Conservation (phyloP, 306 rosid species). For the Trifolium subterraneum region DNA sequence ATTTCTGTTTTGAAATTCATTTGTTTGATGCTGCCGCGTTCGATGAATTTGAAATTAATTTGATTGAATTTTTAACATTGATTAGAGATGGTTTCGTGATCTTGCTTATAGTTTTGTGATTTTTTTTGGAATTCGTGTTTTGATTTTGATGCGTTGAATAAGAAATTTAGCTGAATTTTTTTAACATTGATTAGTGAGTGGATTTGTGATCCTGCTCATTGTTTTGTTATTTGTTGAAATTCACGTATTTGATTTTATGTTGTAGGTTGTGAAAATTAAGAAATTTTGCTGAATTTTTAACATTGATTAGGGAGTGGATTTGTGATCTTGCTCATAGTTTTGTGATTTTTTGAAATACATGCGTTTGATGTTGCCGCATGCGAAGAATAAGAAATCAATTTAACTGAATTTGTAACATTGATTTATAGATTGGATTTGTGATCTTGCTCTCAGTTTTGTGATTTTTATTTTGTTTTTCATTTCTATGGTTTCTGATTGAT, state of each 20-base stretch:
- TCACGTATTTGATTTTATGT: background rate
- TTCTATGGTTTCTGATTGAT: background rate
- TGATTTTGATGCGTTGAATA: background rate
- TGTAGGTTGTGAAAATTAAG: background rate
- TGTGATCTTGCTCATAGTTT: slow-evolving; percentile 26
- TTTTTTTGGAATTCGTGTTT: background rate
- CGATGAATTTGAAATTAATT: background rate
- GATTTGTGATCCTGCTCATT: background rate
- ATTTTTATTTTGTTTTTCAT: background rate
- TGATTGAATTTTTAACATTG: background rate
- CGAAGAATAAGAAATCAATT: background rate
- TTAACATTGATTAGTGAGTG: background rate
- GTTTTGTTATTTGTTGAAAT: background rate
- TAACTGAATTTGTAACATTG: background rate
- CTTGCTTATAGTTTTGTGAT: background rate
- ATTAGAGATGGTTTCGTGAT: slow-evolving; percentile 29
- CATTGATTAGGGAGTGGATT: slow-evolving; percentile 9
- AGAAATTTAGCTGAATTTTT: background rate
- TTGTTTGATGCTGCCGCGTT: background rate
- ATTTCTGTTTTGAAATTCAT: background rate
- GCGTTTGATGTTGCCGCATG: background rate
- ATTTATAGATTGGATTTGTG: slow-evolving; percentile 18
- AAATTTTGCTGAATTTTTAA: background rate
- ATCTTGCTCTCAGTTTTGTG: slow-evolving; percentile 15
- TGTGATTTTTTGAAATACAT: background rate